phyloP scores from a whole-genome alignment of 1,139 yeast species.

The Lodderomyces jiufengensis region DNA sequence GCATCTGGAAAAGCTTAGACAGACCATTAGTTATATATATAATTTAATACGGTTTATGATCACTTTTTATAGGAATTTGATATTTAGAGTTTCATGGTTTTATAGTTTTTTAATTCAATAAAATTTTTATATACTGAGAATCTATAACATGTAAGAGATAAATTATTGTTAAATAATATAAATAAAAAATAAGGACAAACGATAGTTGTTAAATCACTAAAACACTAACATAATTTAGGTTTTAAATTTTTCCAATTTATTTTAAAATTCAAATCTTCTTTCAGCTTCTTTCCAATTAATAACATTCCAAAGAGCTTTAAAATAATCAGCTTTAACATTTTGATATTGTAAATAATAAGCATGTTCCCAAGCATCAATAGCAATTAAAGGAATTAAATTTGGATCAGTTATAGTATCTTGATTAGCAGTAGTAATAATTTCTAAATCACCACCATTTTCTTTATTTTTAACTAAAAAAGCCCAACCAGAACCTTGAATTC shows the following conservation, averaged over 20 bases:
- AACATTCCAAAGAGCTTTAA: constrained; percentile 95
- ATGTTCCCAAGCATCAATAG: constrained; percentile 98
- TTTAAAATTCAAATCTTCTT: constrained; percentile 40
- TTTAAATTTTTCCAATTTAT: too few species aligned
- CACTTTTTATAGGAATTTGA: too few species aligned
- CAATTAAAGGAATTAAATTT: constrained; percentile 69
- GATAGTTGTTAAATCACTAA: too few species aligned
- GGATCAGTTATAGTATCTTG: constrained; percentile 85
- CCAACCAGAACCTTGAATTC: constrained; percentile 98
- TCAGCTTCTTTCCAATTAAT: constrained; percentile 96
- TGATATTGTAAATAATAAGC: constrained; percentile 96
- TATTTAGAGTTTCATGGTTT: too few species aligned
- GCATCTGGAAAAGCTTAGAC: constrained; percentile 6
- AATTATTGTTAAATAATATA: too few species aligned
- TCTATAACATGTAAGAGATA: too few species aligned
- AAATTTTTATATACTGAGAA: too few species aligned
- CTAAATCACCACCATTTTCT: constrained; percentile 71
- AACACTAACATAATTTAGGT: too few species aligned
- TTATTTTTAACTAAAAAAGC: constrained; percentile 89
- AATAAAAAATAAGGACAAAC: too few species aligned
- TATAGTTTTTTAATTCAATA: too few species aligned
- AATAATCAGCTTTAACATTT: constrained; percentile 91
- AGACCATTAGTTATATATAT: too few species aligned
- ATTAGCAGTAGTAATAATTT: constrained; percentile 81
- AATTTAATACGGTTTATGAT: too few species aligned